phyloP scores from a whole-genome alignment of 2,329 filamentous ascomycete genomes.

The Sclerotinia glacialis region DNA sequence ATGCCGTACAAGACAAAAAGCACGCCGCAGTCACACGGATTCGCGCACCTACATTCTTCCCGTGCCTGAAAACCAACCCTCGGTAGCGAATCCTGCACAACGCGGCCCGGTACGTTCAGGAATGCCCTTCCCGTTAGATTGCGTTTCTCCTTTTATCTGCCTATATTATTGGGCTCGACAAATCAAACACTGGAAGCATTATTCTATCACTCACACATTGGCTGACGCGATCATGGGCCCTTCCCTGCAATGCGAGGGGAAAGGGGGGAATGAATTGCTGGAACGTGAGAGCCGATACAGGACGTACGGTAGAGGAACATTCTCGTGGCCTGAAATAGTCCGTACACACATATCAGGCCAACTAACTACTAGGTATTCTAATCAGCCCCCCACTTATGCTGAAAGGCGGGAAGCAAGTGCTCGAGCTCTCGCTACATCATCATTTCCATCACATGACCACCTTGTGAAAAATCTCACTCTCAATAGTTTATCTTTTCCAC shows the following conservation, averaged over 20 bases:
- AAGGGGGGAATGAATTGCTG: not conserved
- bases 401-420: conserved; percentile 1
- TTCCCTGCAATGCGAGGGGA: not conserved
- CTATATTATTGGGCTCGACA: not conserved
- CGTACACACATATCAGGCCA: not conserved
- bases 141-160: not conserved
- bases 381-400: not conserved
- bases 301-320: not conserved
- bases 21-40: conserved; percentile 4
- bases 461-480: not conserved
- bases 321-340: not conserved
- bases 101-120: not conserved
- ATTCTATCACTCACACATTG: not conserved
- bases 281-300: not conserved
- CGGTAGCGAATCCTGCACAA: conserved; percentile 15
- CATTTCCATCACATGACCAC: not conserved
- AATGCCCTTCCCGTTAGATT: conserved; percentile 5
- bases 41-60: not conserved
- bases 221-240: not conserved
- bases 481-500: not conserved
- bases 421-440: not conserved
- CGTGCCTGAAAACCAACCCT: conserved; percentile 7
- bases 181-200: not conserved
- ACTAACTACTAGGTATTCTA: not conserved
- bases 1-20: not conserved